A percentile compares a stretch with the other conserved stretches of the same genome.
phyloP scores from a whole-genome alignment of 1,139 yeast species.

The Nadsonia commutata region DNA sequence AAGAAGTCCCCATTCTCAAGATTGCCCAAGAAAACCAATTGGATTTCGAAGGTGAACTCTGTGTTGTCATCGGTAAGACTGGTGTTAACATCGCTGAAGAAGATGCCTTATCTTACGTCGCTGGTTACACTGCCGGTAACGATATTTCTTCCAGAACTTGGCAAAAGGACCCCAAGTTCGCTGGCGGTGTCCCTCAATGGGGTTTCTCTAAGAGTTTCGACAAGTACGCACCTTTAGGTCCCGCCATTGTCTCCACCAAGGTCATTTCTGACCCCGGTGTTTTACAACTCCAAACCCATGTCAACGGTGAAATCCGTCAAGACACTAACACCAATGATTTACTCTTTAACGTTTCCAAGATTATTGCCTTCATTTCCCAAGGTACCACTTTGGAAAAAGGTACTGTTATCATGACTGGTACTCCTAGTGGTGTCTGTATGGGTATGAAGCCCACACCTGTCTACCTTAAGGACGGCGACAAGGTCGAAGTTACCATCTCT shows the following conservation, averaged over 20 bases:
- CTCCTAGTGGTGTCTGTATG: conserved; percentile 41
- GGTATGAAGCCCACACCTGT: conserved; percentile 24
- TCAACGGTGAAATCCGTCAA: conserved; percentile 34
- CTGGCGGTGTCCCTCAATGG: conserved; percentile 36
- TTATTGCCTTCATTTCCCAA: conserved; percentile 35
- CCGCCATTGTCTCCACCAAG: conserved; percentile 30
- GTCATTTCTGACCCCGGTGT: conserved; percentile 21
- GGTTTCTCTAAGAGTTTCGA: conserved; percentile 38
- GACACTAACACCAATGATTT: conserved; percentile 32
- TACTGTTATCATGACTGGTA: conserved; percentile 37
- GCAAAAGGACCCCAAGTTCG: conserved; percentile 26
- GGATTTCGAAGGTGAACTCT: conserved; percentile 43
- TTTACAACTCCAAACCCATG: conserved; percentile 24
- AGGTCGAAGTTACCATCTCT: conserved; percentile 29
- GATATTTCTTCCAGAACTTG: conserved; percentile 41
- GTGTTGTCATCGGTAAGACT: conserved; percentile 36
- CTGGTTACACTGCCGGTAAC: conserved; percentile 40
- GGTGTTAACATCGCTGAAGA: conserved; percentile 30
- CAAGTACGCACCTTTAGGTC: conserved; percentile 41
- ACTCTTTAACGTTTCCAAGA: conserved; percentile 32
- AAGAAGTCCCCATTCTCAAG: conserved; percentile 29
- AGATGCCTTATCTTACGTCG: conserved; percentile 32
- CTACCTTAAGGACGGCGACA: conserved; percentile 35
- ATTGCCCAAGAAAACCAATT: conserved; percentile 29
- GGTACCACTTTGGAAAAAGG: conserved; percentile 38